Evolutionary conservation across 164 flowering plant species (phyloP), one percentile per base, ranked within the genome.

Genomic region (Tetrastigma voinierianum): DNA sequence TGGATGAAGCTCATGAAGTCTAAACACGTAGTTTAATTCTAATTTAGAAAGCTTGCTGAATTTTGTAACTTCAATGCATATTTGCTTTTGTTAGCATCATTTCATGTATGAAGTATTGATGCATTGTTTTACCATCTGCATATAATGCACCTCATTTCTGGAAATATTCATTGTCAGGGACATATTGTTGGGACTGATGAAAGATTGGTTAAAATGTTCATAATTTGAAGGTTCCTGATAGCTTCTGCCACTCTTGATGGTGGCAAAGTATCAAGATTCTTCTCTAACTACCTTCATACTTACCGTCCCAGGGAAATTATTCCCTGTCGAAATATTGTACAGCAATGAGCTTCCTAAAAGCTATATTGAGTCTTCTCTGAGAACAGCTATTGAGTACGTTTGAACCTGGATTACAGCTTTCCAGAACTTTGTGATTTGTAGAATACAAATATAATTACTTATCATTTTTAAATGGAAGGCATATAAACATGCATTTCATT

Each of bases 161-260:
- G 45, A 43, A 17, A 46, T 47, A 21, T 65, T 46, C 61, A 16
- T 71, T 64, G 53, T 51, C 85, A 95, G 96, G 86, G 99, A 95
- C 72, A 86, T 92, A 70, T 77, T 95, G 78, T 70, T 95, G 67
- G 99, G 99, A 48, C 61, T 95, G 74, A 84, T 92, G 95, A 89
- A 72, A 87, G 97, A 19, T 76, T 90, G 85, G 69, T 90, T 47
- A 84, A 73, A 74, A 61, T 82, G 91, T 43, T 57, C 78, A 2
- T 80, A 82, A 84, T 78, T 80, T 95, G 49, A 92, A 89, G 78
- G 88, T 92, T 77, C n/a, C 68, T 95, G 55, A 82, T 92, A 48
- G 92, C 99, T 51, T 95, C 99, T 18, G 98, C 99, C 19, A 95
- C 99, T 66, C 87, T 95, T 66, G 96, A 92, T 82, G 97, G 99